Percentiles rank a stretch among this genome's conserved stretches.
phyloP scores from a whole-genome alignment of 177 flowering plant species.

The Telopea speciosissima region DNA sequence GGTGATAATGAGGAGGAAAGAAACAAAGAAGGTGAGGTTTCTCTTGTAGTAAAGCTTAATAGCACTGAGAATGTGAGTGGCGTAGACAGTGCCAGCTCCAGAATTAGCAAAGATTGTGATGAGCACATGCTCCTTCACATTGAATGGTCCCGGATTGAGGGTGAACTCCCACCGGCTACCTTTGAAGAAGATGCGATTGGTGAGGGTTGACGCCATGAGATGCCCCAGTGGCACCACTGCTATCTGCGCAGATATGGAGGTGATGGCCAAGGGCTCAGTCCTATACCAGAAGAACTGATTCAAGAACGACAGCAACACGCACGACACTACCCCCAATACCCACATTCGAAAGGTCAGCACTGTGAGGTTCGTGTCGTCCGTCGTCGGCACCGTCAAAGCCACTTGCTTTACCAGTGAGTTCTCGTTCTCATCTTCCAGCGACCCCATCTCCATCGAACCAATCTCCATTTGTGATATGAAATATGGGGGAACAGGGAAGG shows the following conservation, averaged over 20 bases:
- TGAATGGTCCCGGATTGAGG: slow-evolving; percentile 30
- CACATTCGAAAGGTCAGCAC: slow-evolving; percentile 27
- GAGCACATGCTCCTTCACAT: slow-evolving; percentile 29
- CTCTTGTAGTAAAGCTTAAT: slow-evolving; percentile 23
- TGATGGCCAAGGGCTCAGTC: slow-evolving; percentile 17
- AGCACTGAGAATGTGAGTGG: slow-evolving; percentile 24
- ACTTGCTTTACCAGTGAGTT: slow-evolving; percentile 20
- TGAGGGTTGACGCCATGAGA: slow-evolving; percentile 21
- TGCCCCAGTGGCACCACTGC: slow-evolving; percentile 29
- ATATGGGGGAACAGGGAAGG: no score
- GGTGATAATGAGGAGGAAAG: slow-evolving; percentile 22
- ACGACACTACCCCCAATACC: slow-evolving; percentile 22
- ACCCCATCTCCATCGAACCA: no score
- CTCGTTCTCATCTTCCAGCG: not conserved
- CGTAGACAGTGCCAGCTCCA: slow-evolving; percentile 27
- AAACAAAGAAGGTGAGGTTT: slow-evolving; percentile 15
- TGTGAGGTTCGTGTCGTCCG: slow-evolving; percentile 26
- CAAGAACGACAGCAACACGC: slow-evolving; percentile 23
- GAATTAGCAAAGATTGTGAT: slow-evolving; percentile 26
- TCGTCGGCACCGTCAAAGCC: slow-evolving; percentile 23
- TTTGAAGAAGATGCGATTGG: slow-evolving; percentile 13
- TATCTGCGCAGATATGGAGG: slow-evolving; percentile 24
- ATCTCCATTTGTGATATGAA: no score
- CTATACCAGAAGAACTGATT: slow-evolving; percentile 31
- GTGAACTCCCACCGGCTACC: slow-evolving; percentile 15